These are phyloP conservation scores for Trichoderma aggressivum DNA, from an alignment of 2,329 filamentous ascomycete species.

Conservation along the genomic window DNA sequence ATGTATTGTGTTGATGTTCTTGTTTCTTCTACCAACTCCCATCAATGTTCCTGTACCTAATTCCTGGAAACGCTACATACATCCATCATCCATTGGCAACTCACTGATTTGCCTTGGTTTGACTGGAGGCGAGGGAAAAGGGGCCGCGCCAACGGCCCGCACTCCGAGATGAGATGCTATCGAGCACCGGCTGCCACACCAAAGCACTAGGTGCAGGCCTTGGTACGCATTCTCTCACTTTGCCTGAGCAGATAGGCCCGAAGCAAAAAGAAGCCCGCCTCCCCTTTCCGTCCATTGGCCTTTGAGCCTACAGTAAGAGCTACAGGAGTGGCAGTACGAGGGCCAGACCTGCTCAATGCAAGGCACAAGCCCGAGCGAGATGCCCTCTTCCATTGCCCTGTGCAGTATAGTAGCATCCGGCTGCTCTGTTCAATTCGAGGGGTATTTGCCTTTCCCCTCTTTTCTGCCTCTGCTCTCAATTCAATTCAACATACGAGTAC, in stretches of 20 bases:
- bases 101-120: neutral
- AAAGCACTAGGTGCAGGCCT: slow-evolving; percentile 2
- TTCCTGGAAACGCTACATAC: too few species aligned
- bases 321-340: too few species aligned
- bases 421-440: neutral
- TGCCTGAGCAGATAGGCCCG: slow-evolving; percentile 14
- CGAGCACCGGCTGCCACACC: slow-evolving; percentile 10
- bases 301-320: neutral
- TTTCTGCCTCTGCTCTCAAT: neutral
- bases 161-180: slow-evolving; percentile 15
- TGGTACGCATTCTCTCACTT: slow-evolving; percentile 5
- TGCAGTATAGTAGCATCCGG: neutral
- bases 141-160: slow-evolving; percentile 16
- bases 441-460: neutral
- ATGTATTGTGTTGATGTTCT: too few species aligned
- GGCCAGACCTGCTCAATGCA: neutral
- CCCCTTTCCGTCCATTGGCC: neutral
- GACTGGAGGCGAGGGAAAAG: neutral
- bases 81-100: neutral
- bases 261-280: neutral
- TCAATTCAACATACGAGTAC: neutral
- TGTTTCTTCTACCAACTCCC: too few species aligned
- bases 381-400: neutral
- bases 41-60: too few species aligned
- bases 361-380: neutral